Percentiles rank a stretch among this genome's conserved stretches.
Evolutionary conservation across 768 basidiomycete species (phyloP).

Genomic region (Leucosporidium yakuticum): DNA sequence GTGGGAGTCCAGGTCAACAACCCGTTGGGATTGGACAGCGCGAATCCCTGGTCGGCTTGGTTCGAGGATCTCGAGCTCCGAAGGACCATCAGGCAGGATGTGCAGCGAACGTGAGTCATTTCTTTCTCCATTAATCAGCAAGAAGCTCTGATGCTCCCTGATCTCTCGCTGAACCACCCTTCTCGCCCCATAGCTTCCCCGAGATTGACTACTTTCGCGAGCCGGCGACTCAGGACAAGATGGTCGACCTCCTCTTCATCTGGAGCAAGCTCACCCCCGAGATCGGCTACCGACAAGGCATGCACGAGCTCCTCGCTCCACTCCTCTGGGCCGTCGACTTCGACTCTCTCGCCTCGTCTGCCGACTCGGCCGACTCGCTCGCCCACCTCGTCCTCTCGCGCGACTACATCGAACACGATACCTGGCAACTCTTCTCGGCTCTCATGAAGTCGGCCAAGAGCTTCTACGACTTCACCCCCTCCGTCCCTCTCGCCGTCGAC

Average conservation of each 20-base stretch:
- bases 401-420: conserved; percentile 56
- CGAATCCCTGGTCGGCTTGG: conserved; percentile 97
- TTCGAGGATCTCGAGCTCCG: conserved; percentile 82
- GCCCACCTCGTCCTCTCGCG: conserved; percentile 39
- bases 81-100: conserved; percentile 85
- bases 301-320: conserved; percentile 93
- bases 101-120: conserved; percentile 77
- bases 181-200: conserved; percentile 64
- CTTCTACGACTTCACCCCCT: conserved; percentile 56
- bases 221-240: conserved; percentile 62
- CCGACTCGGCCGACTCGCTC: conserved; percentile 12
- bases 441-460: conserved; percentile 72
- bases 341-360: conserved; percentile 57
- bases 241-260: conserved; percentile 83
- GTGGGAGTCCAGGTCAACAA: conserved; percentile 20
- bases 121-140: not conserved
- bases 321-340: conserved; percentile 74
- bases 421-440: conserved; percentile 71
- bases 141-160: conserved; percentile 3
- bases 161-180: not conserved
- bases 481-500: conserved; percentile 12
- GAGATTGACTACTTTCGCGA: conserved; percentile 86
- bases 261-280: conserved; percentile 70
- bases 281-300: conserved; percentile 93
- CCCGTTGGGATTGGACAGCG: conserved; percentile 19